Percentiles rank a stretch among this genome's conserved stretches.
Conservation (phyloP, 2,329 filamentous ascomycete species). For the Phoma sp. region DNA sequence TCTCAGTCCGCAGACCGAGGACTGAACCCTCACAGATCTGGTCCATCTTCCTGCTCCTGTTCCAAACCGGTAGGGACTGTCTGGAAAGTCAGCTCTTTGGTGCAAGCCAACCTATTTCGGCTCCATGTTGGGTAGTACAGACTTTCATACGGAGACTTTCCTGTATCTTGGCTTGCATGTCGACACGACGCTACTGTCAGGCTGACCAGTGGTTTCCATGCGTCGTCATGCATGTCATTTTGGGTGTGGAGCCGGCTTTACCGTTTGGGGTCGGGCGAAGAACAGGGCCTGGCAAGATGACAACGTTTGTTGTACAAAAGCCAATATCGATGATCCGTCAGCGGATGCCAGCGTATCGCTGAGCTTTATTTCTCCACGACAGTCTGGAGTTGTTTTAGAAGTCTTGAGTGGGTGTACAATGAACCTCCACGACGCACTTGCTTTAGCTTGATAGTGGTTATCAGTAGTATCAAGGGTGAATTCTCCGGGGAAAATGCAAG, state of each 20-base stretch:
- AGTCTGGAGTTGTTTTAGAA: not conserved
- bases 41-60: constrained; percentile 19
- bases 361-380: not conserved
- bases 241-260: constrained; percentile 6
- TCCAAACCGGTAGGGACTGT: constrained; percentile 27
- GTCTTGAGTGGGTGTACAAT: not conserved
- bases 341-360: constrained; percentile 16
- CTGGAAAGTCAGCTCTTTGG: constrained; percentile 24
- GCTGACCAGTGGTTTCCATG: constrained; percentile 20
- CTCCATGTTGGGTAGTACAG: constrained; percentile 20
- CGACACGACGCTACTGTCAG: constrained; percentile 8
- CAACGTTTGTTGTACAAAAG: constrained; percentile 13
- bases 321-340: constrained; percentile 17
- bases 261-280: constrained; percentile 6
- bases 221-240: constrained; percentile 21
- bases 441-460: constrained; percentile 6
- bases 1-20: constrained; percentile 31
- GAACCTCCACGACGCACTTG: not conserved
- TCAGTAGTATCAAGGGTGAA: not conserved
- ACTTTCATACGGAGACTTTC: constrained; percentile 15
- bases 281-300: constrained; percentile 3
- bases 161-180: constrained; percentile 13
- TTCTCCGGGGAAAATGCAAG: not conserved
- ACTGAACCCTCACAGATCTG: constrained; percentile 25
- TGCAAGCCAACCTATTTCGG: constrained; percentile 28